Evolutionary conservation across 2,329 filamentous ascomycete genomes (phyloP), one percentile per base, ranked within the genome.

Genomic region (Zymoseptoria tritici): DNA sequence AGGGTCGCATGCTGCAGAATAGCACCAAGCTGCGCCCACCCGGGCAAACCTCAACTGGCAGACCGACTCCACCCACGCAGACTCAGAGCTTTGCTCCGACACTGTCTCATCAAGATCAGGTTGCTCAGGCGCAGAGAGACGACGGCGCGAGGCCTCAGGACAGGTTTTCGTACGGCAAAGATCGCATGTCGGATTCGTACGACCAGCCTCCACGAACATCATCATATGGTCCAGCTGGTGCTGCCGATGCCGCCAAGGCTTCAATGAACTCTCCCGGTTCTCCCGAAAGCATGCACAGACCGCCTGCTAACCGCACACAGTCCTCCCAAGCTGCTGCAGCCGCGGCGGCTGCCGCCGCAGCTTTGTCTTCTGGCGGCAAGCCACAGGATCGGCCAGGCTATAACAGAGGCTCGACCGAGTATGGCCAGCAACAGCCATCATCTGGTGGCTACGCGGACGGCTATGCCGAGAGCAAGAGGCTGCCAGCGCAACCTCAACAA

Each of bases 21-120:
- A 66, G 64, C 49, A 59, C 59, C 69, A 91, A 87, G 2, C 77
- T 93, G 62, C 82, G 90, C 57, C 78, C 82, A 31, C 65, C 64
- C 9, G 60, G 63, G 6, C 60, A 54, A 11, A 55, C 64, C 26
- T 71, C 73, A 22, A 74, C 75, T 58, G 75, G 76, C 52, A 71
- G 78, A 61, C 81, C 80, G 55, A 76, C 78, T 24, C 78, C 72
- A 64, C 74, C 69, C 56, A 72, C 71, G 62, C 73, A 72, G 60
- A 67, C 71, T 62, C 70, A 70, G 62, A 73, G 73, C 52, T 79
- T 73, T 62, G 68, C 64, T 24, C 67, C 68, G 7, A 58, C 68
- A 11, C 67, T 66, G 9, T 64, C 56, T 57, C 74, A 68, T 53
- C 73, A 75, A 62, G 78, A 80, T 54, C 72, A 71, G 61, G 66